Evolutionary conservation across 108 stramenopile species (phyloP), one percentile per base, ranked within the genome.

Genomic region (Skeletonema costatum): DNA sequence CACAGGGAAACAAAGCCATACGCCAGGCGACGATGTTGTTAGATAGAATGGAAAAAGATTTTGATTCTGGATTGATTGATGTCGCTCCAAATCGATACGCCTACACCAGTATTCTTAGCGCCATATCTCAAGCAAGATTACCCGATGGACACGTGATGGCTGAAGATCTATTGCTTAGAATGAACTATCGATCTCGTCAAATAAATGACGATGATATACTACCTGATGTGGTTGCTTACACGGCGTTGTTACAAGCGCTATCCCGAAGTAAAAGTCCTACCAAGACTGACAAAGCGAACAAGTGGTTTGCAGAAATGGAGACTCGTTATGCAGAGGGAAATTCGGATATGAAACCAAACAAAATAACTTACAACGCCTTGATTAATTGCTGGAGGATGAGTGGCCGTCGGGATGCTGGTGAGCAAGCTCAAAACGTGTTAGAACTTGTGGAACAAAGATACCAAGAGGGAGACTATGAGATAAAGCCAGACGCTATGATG

Each of bases 291-390:
- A 71, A 42, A 0, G 82, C 82, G 21, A 42, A 76, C 33, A 61
- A 73, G 53, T 82, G 82, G 82, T 76, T 82, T 42, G 60, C 67
- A n/a, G 67, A 73, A 46, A 82, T 82, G 82, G 71, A 76, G 35
- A 21, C 19, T 4, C 61, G 21, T 21, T 75, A 74, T 39, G 36
- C 25, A 10, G 53, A 81, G 29, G 80, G 80, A 41, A 56, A 81
- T 50, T 16, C 36, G 51, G 44, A 42, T 4, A 31, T 63, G n/a
- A 82, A 66, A 63, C 82, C 82, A 21, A 76, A 82, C 65, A 82
- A 68, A 73, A 59, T 76, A 48, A 68, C 75, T 25, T 82, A 76
- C 67, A 82, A 71, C 2, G 71, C 82, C 2, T 46, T 82, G 41
- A 76, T 82, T 2, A 82, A 82, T 36, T 82, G 82, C 38, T 82